Percentiles rank a stretch among this genome's conserved stretches.
Evolutionary conservation across 768 basidiomycete genomes (phyloP).

Genomic region (Zangia roseola): DNA sequence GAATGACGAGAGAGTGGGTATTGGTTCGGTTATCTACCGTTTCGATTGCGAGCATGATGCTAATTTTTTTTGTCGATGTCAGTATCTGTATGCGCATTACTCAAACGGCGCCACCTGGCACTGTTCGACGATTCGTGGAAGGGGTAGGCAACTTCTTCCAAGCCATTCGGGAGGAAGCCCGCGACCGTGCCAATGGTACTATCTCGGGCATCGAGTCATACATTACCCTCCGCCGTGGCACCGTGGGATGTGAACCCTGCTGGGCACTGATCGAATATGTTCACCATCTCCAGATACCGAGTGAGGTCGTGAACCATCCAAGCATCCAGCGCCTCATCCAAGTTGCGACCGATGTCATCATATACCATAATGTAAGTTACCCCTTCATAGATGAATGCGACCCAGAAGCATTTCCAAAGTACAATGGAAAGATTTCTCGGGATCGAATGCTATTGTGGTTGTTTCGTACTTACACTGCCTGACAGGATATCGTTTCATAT

Average conservation of each 20-base stretch:
- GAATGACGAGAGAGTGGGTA: slow-evolving; percentile 75
- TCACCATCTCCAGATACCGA: slow-evolving; percentile 73
- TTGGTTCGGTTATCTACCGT: too few species aligned
- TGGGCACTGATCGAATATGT: slow-evolving; percentile 85
- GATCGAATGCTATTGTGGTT: too few species aligned
- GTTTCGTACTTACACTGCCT: too few species aligned
- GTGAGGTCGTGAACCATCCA: slow-evolving; percentile 80
- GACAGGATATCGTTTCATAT: slow-evolving; percentile 83
- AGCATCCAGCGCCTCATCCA: too few species aligned
- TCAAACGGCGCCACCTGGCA: slow-evolving; percentile 55
- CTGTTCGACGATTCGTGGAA: slow-evolving; percentile 73
- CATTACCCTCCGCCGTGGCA: slow-evolving; percentile 74
- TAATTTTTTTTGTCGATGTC: neutral
- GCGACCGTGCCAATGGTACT: slow-evolving; percentile 55
- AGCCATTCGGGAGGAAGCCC: slow-evolving; percentile 71
- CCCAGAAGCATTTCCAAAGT: too few species aligned
- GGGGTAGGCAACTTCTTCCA: slow-evolving; percentile 81
- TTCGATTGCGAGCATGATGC: too few species aligned
- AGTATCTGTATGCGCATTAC: slow-evolving; percentile 74
- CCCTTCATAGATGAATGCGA: too few species aligned
- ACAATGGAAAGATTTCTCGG: too few species aligned
- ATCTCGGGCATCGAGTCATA: slow-evolving; percentile 82
- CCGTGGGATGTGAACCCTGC: slow-evolving; percentile 79
- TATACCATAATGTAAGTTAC: too few species aligned
- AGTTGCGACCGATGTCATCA: too few species aligned